phyloP scores from a whole-genome alignment of 2,329 filamentous ascomycete species.

The Ceratocystis huliohia region DNA sequence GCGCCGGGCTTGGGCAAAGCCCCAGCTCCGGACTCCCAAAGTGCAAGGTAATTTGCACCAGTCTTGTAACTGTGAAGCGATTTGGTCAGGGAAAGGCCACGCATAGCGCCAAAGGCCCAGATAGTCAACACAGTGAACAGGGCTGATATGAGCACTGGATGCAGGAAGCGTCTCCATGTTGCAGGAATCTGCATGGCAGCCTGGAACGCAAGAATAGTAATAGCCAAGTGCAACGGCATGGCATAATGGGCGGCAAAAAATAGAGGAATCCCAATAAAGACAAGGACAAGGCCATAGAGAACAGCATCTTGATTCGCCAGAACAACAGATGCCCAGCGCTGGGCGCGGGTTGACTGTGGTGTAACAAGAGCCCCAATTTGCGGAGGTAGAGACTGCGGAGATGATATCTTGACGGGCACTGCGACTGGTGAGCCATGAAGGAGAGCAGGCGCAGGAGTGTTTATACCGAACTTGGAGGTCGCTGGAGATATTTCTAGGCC shows the following conservation, averaged over 20 bases:
- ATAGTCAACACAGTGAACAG: conserved; percentile 40
- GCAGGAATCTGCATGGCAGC: conserved; percentile 37
- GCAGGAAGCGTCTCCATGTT: conserved; percentile 39
- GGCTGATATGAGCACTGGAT: conserved; percentile 46
- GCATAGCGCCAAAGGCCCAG: conserved; percentile 39
- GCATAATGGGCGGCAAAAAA: conserved; percentile 42
- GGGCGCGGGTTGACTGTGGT: conserved; percentile 34
- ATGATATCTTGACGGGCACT: not conserved
- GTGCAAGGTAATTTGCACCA: conserved; percentile 41
- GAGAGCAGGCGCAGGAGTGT: conserved; percentile 25
- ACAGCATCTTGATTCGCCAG: conserved; percentile 35
- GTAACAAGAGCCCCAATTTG: conserved; percentile 30
- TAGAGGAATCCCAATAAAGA: conserved; percentile 41
- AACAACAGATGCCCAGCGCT: conserved; percentile 38
- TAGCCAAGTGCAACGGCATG: conserved; percentile 35
- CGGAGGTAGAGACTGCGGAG: conserved; percentile 21
- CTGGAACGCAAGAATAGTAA: conserved; percentile 43
- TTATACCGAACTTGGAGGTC: conserved; percentile 22
- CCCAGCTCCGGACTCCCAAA: conserved; percentile 28
- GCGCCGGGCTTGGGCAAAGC: conserved; percentile 35
- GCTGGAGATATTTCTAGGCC: conserved; percentile 21
- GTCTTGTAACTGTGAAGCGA: conserved; percentile 40
- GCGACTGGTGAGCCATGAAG: conserved; percentile 13
- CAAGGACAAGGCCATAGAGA: conserved; percentile 35
- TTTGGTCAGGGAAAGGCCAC: conserved; percentile 31